These are phyloP conservation scores for Dactylellina sp. DNA, from an alignment of 2,329 filamentous ascomycete genomes.

Conservation along the genomic window DNA sequence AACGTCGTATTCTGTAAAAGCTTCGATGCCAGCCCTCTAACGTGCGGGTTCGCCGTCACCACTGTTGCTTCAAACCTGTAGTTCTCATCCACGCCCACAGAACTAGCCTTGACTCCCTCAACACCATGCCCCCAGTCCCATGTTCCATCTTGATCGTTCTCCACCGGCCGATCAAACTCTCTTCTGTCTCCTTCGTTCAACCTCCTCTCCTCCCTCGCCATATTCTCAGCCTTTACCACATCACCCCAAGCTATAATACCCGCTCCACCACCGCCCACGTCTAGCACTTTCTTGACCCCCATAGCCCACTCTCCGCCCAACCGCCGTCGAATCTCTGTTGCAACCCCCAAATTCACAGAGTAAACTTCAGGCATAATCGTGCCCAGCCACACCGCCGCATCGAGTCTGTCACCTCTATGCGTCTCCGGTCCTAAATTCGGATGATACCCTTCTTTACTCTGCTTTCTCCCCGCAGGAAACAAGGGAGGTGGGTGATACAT, in stretches of 20 bases:
- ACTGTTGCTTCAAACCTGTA: slow-evolving; percentile 75
- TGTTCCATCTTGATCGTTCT: slow-evolving; percentile 63
- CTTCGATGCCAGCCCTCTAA: slow-evolving; percentile 79
- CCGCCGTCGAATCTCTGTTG: slow-evolving; percentile 80
- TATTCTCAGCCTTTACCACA: slow-evolving; percentile 83
- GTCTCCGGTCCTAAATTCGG: slow-evolving; percentile 39
- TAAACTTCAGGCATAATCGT: slow-evolving; percentile 73
- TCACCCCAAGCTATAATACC: slow-evolving; percentile 81
- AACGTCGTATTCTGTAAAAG: slow-evolving; percentile 92
- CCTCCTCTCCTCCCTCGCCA: slow-evolving; percentile 71
- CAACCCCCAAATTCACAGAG: slow-evolving; percentile 73
- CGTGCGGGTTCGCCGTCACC: slow-evolving; percentile 77
- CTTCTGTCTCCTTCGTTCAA: slow-evolving; percentile 60
- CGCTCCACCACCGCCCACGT: slow-evolving; percentile 79
- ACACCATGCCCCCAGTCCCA: slow-evolving; percentile 64
- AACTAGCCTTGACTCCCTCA: slow-evolving; percentile 30
- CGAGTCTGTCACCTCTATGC: slow-evolving; percentile 37
- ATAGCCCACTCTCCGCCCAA: slow-evolving; percentile 78
- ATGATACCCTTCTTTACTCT: slow-evolving; percentile 23
- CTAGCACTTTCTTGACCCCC: slow-evolving; percentile 73
- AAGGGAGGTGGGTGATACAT: slow-evolving; percentile 34
- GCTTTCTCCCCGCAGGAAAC: neutral
- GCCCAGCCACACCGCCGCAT: slow-evolving; percentile 48
- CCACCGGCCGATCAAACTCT: neutral
- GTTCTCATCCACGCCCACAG: slow-evolving; percentile 26